Conservation (phyloP, 2,329 filamentous ascomycete species). For the Cladosporium sp. region DNA sequence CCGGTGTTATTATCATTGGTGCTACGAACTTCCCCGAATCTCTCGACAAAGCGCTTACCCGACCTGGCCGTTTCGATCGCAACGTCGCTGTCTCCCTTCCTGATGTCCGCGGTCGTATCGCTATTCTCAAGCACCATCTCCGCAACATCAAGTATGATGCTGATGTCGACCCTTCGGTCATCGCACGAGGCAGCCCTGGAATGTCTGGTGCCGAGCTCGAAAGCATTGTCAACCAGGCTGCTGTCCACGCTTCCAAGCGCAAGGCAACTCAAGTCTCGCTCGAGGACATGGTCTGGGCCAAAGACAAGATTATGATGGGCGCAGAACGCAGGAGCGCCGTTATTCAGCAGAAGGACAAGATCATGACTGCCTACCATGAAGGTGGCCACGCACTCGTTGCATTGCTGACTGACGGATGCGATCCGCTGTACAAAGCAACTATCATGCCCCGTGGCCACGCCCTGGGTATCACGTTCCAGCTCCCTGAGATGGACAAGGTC, state of each 20-base stretch:
- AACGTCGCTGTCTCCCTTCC: slow-evolving; percentile 85
- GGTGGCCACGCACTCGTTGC: slow-evolving; percentile 90
- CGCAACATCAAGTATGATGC: slow-evolving; percentile 78
- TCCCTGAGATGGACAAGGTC: slow-evolving; percentile 91
- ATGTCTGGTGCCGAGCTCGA: slow-evolving; percentile 95
- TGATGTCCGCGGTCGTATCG: slow-evolving; percentile 87
- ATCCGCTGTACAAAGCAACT: slow-evolving; percentile 91
- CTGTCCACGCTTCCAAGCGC: slow-evolving; percentile 86
- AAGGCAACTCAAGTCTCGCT: slow-evolving; percentile 72
- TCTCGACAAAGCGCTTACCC: slow-evolving; percentile 88
- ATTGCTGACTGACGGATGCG: slow-evolving; percentile 71
- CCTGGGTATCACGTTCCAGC: slow-evolving; percentile 79
- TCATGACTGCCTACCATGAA: slow-evolving; percentile 94
- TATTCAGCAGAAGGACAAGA: slow-evolving; percentile 88
- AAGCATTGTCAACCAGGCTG: slow-evolving; percentile 94
- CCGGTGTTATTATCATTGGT: slow-evolving; percentile 89
- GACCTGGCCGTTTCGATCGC: slow-evolving; percentile 92
- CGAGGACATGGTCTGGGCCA: slow-evolving; percentile 90
- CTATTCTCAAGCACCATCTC: slow-evolving; percentile 90
- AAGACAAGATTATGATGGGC: slow-evolving; percentile 97
- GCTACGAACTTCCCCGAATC: slow-evolving; percentile 95
- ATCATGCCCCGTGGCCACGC: slow-evolving; percentile 87
- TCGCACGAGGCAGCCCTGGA: slow-evolving; percentile 83
- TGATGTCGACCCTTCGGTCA: slow-evolving; percentile 76
- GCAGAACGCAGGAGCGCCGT: slow-evolving; percentile 86